Percentiles rank a stretch among this genome's conserved stretches.
Evolutionary conservation across 768 basidiomycete genomes (phyloP).

Genomic region (Russula vinacea): DNA sequence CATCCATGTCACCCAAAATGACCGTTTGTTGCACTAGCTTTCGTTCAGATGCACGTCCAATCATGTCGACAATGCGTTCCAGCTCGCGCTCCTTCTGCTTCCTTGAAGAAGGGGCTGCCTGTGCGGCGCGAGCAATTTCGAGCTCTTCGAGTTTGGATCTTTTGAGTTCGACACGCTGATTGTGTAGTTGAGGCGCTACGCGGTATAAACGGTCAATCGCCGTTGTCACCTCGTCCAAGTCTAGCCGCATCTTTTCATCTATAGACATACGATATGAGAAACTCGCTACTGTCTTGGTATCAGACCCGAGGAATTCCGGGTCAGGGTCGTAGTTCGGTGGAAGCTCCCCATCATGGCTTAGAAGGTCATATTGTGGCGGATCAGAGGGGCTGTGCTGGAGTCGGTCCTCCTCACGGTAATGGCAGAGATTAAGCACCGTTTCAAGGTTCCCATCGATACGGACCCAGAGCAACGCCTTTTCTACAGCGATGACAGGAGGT

Average conservation of each 20-base stretch:
- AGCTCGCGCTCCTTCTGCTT: conserved; percentile 58
- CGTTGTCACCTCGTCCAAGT: conserved; percentile 78
- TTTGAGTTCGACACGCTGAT: conserved; percentile 91
- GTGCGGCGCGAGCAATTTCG: conserved; percentile 60
- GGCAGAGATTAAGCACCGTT: conserved; percentile 28
- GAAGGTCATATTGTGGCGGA: conserved; percentile 31
- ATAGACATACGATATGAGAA: conserved; percentile 25
- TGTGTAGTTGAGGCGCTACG: conserved; percentile 82
- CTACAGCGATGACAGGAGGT: conserved; percentile 29
- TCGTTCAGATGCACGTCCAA: conserved; percentile 68
- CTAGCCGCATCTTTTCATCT: conserved; percentile 80
- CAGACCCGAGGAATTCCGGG: conserved; percentile 7
- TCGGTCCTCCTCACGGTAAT: conserved; percentile 24
- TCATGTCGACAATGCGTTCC: conserved; percentile 65
- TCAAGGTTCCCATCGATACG: conserved; percentile 29
- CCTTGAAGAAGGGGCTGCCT: conserved; percentile 38
- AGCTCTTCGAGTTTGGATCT: conserved; percentile 66
- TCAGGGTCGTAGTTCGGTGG: conserved; percentile 37
- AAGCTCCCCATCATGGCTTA: conserved; percentile 36
- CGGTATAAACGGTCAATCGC: conserved; percentile 89
- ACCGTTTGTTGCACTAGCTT: conserved; percentile 69
- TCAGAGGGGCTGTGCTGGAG: conserved; percentile 8
- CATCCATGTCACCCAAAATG: conserved; percentile 56
- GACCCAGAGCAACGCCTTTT: conserved; percentile 28
- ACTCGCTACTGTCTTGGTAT: conserved; percentile 23